Evolutionary conservation across 495 filamentous ascomycete species (phyloP), one percentile per base, ranked within the genome.

Genomic region (Xylaria scruposa): DNA sequence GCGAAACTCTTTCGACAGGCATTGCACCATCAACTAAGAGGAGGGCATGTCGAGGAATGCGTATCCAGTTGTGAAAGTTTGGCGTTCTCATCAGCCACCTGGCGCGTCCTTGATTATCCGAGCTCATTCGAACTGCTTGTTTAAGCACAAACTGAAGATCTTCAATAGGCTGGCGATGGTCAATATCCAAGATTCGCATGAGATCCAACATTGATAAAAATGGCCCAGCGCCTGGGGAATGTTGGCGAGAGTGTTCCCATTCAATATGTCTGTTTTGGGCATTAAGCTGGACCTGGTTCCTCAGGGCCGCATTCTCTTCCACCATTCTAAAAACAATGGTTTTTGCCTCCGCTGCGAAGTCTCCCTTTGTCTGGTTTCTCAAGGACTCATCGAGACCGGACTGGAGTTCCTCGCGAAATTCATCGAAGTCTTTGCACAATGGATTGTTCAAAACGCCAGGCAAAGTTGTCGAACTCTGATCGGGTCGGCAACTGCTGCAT

Each of bases 141-240:
- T 56, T 56, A 7, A 56, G 21, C 26, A 56, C 53, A 31, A 56
- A 56, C 3, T 56, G 24, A 24, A 31, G 21, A 17, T 56, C 24
- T 13, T 31, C 3, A 17, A 24, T 56, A 3, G 53, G 26, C 53
- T 56, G 53, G 24, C 13, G 26, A 31, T 56, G 53, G 10, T 56
- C 53, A 24, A 56, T 17, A 31, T 56, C 26, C 17, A 56, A 56
- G 53, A 56, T 56, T 31, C 26, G 53, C 26, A 56, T 56, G 53
- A 56, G 53, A 6, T 56, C 53, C 13, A 56, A 56, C 10, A 13
- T 56, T 1, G 53, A 56, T 56, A 56, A 1, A 56, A 10, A 56
- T 56, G 53, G 53, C 10, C 53, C 53, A 0, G 26, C 24, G 12
- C 31, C 15, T 26, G 53, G 53, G 9, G 53, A 56, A 31, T 24